Conservation (phyloP, 2,329 filamentous ascomycete species). For the Pyricularia pennisetigena region DNA sequence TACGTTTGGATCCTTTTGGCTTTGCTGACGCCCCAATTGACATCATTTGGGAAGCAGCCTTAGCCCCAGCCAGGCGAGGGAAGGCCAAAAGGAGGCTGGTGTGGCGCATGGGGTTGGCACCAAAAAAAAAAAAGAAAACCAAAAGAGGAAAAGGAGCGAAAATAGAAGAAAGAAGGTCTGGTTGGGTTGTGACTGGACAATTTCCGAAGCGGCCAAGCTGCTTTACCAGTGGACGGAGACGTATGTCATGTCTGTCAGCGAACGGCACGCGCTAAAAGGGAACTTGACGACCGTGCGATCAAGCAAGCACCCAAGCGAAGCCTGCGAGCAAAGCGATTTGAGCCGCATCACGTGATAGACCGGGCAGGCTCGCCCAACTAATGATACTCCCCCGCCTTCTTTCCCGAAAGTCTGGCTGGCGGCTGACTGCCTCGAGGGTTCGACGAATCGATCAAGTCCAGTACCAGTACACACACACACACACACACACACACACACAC, state of each 20-base stretch:
- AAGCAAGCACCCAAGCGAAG: neutral
- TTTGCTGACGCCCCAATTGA: neutral
- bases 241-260: neutral
- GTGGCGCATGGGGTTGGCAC: neutral
- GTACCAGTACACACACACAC: neutral
- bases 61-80: neutral
- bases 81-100: neutral
- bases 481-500: too few relatives aligned
- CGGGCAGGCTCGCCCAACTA: neutral
- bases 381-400: neutral
- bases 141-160: neutral
- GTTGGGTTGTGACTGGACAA: neutral
- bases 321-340: neutral
- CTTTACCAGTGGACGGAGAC: neutral
- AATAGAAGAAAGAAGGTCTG: neutral
- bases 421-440: too few relatives aligned
- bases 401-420: neutral
- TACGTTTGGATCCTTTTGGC: neutral
- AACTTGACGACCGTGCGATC: neutral
- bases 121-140: neutral
- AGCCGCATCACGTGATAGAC: neutral
- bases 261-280: neutral
- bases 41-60: neutral
- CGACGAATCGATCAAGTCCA: too few relatives aligned
- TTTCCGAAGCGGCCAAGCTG: neutral